These are phyloP conservation scores for Metschnikowia chrysomelidarum DNA, from an alignment of 805 yeast species.

Conservation along the genomic window DNA sequence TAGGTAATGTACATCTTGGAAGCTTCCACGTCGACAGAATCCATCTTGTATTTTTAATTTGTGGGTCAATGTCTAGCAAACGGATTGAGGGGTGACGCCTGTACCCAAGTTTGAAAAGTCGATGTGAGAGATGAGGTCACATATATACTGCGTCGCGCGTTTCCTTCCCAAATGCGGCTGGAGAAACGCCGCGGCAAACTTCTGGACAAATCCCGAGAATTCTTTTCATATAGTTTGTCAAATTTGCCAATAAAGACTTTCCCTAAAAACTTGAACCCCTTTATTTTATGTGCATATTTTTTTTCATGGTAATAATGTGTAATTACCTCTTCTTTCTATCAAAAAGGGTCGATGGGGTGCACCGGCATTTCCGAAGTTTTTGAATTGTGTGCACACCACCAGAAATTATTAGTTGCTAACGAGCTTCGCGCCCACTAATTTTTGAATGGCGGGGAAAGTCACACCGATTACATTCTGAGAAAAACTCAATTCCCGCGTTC, in stretches of 20 bases:
- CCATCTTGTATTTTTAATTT: constrained; percentile 13
- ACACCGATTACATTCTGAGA: constrained; percentile 1
- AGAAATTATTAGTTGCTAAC: too few species aligned
- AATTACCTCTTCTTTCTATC: too few species aligned
- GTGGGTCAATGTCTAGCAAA: constrained; percentile 1
- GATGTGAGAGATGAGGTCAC: constrained; percentile 8
- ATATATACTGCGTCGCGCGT: constrained; percentile 11
- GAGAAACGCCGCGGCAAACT: constrained; percentile 12
- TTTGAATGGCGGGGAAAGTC: constrained; percentile 2
- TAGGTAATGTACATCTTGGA: constrained; percentile 58
- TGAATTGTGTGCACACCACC: constrained; percentile 1
- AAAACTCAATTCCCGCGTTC: neutral
- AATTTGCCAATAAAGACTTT: too few species aligned
- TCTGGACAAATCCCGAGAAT: too few species aligned
- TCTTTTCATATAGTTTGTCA: too few species aligned
- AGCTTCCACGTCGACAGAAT: constrained; percentile 21
- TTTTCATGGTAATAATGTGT: too few species aligned
- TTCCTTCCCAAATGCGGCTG: neutral
- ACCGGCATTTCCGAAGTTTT: constrained; percentile 7
- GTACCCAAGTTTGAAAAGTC: constrained; percentile 9
- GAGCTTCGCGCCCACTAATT: too few species aligned
- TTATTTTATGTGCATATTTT: too few species aligned
- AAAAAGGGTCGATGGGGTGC: too few species aligned
- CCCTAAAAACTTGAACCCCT: too few species aligned
- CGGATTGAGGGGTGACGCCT: constrained; percentile 5